These are phyloP conservation scores for Gossypium raimondii DNA, from an alignment of 345 rosid species.

Conservation along the genomic window DNA sequence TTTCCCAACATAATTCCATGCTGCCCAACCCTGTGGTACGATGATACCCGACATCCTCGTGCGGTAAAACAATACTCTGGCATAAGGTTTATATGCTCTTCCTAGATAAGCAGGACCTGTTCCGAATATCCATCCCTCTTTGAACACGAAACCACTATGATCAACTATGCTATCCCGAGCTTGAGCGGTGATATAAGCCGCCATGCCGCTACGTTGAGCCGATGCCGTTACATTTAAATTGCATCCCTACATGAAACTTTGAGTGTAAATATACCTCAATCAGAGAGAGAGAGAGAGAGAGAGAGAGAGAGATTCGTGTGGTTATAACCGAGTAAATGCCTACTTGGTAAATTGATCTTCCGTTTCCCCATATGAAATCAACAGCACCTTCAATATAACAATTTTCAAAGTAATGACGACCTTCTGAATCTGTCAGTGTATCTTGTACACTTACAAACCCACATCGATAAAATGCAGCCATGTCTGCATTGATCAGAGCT, in stretches of 20 bases:
- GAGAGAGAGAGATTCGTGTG: neutral
- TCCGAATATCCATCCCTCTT: neutral
- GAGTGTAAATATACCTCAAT: neutral
- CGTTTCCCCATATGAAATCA: neutral
- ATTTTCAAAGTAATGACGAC: neutral
- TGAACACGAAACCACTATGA: neutral
- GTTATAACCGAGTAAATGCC: neutral
- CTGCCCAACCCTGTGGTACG: constrained; percentile 6
- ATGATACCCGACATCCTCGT: neutral
- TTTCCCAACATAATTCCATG: neutral
- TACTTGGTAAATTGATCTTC: neutral
- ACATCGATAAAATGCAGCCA: neutral
- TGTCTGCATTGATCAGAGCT: constrained; percentile 7
- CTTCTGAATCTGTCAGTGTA: neutral
- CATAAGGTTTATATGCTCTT: neutral
- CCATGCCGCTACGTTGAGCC: neutral
- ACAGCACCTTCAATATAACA: neutral
- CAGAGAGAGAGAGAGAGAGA: neutral
- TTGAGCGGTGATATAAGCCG: neutral
- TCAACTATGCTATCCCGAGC: neutral
- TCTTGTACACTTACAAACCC: neutral
- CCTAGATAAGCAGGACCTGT: neutral
- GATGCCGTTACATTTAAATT: neutral
- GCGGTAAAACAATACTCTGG: neutral
- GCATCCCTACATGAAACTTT: neutral